These are phyloP conservation scores for Pichia cephalocereana DNA, from an alignment of 805 yeast species.

Conservation along the genomic window DNA sequence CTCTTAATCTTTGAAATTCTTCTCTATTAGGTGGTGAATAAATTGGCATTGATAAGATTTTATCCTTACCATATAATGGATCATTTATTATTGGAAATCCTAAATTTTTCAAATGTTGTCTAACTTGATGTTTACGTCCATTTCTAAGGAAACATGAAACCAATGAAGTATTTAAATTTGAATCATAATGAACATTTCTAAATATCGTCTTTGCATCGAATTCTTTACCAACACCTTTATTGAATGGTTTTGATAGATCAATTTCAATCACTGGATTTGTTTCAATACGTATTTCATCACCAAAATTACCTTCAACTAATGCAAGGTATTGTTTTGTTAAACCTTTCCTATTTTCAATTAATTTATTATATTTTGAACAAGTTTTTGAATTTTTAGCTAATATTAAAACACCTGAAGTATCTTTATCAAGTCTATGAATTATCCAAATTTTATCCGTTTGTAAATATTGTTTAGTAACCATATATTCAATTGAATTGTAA, in stretches of 20 bases:
- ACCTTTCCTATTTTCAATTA: conserved; percentile 4
- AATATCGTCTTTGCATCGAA: conserved; percentile 15
- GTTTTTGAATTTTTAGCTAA: conserved; percentile 27
- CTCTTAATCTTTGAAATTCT: conserved; percentile 3
- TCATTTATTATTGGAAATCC: conserved; percentile 28
- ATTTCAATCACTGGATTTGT: conserved; percentile 27
- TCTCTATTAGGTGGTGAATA: not conserved
- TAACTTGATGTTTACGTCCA: conserved; percentile 46
- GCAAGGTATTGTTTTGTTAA: conserved; percentile 35
- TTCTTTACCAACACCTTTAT: conserved; percentile 12
- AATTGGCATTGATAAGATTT: conserved; percentile 2
- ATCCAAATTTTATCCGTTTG: not conserved
- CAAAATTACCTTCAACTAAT: conserved; percentile 32
- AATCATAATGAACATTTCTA: conserved; percentile 19
- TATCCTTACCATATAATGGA: conserved; percentile 20
- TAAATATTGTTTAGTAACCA: conserved; percentile 20
- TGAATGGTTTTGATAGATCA: conserved; percentile 18
- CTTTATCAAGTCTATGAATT: conserved; percentile 42
- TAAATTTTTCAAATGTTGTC: conserved; percentile 41
- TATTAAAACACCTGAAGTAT: conserved; percentile 40
- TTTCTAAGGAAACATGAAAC: conserved; percentile 36
- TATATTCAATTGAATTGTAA: conserved; percentile 36
- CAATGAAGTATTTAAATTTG: conserved; percentile 25
- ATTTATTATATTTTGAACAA: not conserved
- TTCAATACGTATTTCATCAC: conserved; percentile 19